These are phyloP conservation scores for Jackrogersella minutella DNA, from an alignment of 495 filamentous ascomycete genomes.

Conservation along the genomic window DNA sequence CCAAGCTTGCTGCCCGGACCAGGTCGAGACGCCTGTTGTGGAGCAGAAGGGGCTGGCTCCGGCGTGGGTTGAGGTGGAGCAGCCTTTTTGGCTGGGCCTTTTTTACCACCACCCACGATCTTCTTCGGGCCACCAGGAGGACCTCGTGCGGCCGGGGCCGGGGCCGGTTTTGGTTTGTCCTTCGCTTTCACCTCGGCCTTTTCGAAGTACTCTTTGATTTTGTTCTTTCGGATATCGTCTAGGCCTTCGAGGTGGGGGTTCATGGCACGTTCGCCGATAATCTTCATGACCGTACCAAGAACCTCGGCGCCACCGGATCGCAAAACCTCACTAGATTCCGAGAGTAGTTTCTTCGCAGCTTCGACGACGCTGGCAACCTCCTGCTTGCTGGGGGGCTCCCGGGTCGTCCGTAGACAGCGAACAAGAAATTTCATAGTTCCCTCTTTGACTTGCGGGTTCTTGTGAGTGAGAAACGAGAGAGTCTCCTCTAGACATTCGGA, in stretches of 20 bases:
- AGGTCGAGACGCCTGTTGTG: constrained; percentile 66
- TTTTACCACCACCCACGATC: constrained; percentile 53
- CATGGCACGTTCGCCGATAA: constrained; percentile 97
- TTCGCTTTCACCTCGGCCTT: constrained; percentile 95
- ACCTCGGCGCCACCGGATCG: constrained; percentile 90
- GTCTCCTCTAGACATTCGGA: constrained; percentile 90
- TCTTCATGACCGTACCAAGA: constrained; percentile 97
- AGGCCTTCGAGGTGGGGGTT: constrained; percentile 91
- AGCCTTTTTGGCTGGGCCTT: constrained; percentile 58
- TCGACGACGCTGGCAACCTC: constrained; percentile 89
- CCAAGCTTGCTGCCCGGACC: constrained; percentile 68
- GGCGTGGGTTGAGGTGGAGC: constrained; percentile 55
- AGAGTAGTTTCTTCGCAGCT: constrained; percentile 82
- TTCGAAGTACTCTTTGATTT: constrained; percentile 95
- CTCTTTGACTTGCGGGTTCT: constrained; percentile 97
- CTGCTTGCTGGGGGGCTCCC: constrained; percentile 80
- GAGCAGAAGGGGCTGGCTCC: constrained; percentile 57
- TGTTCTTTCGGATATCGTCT: constrained; percentile 94
- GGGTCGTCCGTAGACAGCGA: constrained; percentile 82
- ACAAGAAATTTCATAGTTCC: constrained; percentile 91
- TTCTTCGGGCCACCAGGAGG: constrained; percentile 63
- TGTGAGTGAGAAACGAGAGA: constrained; percentile 83
- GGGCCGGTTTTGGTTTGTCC: constrained; percentile 89
- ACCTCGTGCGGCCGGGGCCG: constrained; percentile 69
- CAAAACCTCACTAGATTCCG: constrained; percentile 84